These are phyloP conservation scores for Verticillium zaregamsianum DNA, from an alignment of 2,329 filamentous ascomycete species.

Conservation along the genomic window DNA sequence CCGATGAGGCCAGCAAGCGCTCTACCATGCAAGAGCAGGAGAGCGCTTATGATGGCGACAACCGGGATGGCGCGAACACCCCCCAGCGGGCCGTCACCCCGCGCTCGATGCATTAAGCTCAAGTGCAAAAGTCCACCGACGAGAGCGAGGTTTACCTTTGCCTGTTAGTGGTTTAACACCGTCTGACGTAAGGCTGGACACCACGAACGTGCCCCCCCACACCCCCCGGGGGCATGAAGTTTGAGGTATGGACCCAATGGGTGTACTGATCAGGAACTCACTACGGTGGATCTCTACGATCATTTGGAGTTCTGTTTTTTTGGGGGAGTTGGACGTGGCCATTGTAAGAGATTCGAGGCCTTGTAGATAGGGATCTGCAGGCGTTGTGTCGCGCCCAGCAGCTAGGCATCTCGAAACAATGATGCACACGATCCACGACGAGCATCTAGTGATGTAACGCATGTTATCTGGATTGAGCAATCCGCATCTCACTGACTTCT, in stretches of 20 bases:
- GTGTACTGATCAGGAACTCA: background rate
- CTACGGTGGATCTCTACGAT: background rate
- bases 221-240: background rate
- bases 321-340: background rate
- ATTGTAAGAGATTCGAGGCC: background rate
- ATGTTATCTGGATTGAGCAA: background rate
- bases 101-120: slow-evolving; percentile 6
- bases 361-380: slow-evolving; percentile 9
- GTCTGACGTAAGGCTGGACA: background rate
- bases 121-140: background rate
- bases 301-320: background rate
- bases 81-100: slow-evolving; percentile 9
- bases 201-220: background rate
- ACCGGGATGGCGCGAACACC: background rate
- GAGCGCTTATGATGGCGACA: slow-evolving; percentile 9
- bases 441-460: too few species aligned
- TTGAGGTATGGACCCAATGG: background rate
- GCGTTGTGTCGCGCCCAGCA: background rate
- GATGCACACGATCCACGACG: background rate
- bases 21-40: slow-evolving; percentile 12
- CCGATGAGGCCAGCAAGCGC: slow-evolving; percentile 16
- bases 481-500: background rate
- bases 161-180: background rate
- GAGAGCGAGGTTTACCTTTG: background rate
- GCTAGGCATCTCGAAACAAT: background rate